Conservation (phyloP, 495 filamentous ascomycete genomes). For the Parachaetomium inaequale region DNA sequence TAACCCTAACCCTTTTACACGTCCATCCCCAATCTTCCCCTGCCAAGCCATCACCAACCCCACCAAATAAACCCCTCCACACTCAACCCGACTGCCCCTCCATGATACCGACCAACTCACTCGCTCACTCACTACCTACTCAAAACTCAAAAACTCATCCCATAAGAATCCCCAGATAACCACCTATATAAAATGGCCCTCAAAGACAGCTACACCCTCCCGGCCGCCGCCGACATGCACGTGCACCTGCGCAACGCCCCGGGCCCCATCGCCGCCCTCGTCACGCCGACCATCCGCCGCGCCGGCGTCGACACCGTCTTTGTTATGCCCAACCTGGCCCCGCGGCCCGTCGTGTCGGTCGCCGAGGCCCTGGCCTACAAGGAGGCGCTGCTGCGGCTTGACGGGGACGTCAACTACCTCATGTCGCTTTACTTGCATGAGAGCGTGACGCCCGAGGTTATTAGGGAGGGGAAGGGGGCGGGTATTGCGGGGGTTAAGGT, state of each 20-base stretch:
- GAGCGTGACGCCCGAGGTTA: slow-evolving; percentile 71
- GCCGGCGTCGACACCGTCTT: slow-evolving; percentile 63
- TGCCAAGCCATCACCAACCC: slow-evolving; percentile 5
- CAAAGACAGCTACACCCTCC: slow-evolving; percentile 53
- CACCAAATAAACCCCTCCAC: slow-evolving; percentile 3
- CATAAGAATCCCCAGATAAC: too few species aligned
- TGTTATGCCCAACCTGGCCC: slow-evolving; percentile 64
- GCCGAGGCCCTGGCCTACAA: slow-evolving; percentile 73
- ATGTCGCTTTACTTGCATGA: slow-evolving; percentile 82
- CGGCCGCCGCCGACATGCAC: slow-evolving; percentile 61
- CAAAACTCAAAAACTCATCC: background rate
- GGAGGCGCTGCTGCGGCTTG: slow-evolving; percentile 59
- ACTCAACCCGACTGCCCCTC: background rate
- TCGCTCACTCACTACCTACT: background rate
- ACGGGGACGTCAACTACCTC: slow-evolving; percentile 71
- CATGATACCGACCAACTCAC: background rate
- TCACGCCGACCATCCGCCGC: slow-evolving; percentile 66
- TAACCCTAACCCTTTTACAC: slow-evolving; percentile 8
- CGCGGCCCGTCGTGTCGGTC: slow-evolving; percentile 68
- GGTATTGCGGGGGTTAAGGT: slow-evolving; percentile 64
- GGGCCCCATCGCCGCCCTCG: slow-evolving; percentile 75
- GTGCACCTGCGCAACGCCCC: slow-evolving; percentile 66
- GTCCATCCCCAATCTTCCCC: background rate
- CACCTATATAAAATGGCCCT: too few species aligned
- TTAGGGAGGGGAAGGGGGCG: slow-evolving; percentile 64